A percentile compares a stretch with the other conserved stretches of the same genome.
Conservation (phyloP, 2,329 filamentous ascomycete species). For the Verticillium tricorpus region DNA sequence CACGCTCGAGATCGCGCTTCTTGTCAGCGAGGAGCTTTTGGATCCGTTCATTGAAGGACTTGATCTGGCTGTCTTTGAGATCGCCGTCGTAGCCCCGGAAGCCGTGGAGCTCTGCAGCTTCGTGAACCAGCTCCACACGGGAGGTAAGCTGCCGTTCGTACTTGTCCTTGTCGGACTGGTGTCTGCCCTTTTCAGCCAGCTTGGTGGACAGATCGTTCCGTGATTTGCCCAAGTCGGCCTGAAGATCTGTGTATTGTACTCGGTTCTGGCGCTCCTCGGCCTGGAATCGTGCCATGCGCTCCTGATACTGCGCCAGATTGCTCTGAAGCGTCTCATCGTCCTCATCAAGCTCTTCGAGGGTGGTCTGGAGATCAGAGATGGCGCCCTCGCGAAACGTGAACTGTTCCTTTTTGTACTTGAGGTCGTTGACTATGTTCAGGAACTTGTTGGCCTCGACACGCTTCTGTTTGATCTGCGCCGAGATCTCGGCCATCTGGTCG, state of each 20-base stretch:
- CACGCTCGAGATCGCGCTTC: slow-evolving; percentile 69
- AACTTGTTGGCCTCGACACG: slow-evolving; percentile 71
- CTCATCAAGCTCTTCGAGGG: slow-evolving; percentile 73
- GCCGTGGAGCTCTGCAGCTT: slow-evolving; percentile 69
- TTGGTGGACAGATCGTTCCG: slow-evolving; percentile 46
- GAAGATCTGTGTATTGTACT: slow-evolving; percentile 62
- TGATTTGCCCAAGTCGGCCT: slow-evolving; percentile 37
- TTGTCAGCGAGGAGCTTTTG: slow-evolving; percentile 73
- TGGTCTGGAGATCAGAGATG: slow-evolving; percentile 63
- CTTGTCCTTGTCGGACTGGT: slow-evolving; percentile 80
- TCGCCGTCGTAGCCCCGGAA: slow-evolving; percentile 83
- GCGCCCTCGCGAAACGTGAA: slow-evolving; percentile 65
- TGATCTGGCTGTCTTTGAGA: slow-evolving; percentile 67
- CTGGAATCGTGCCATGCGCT: slow-evolving; percentile 62
- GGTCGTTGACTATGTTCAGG: slow-evolving; percentile 66
- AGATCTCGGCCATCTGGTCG: slow-evolving; percentile 56
- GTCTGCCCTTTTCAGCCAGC: slow-evolving; percentile 66
- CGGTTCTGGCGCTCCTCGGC: slow-evolving; percentile 60
- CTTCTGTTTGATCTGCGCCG: slow-evolving; percentile 56
- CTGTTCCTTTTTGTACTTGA: slow-evolving; percentile 73
- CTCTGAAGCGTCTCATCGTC: slow-evolving; percentile 70
- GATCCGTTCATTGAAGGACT: slow-evolving; percentile 73
- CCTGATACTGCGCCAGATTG: slow-evolving; percentile 72
- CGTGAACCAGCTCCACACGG: slow-evolving; percentile 70
- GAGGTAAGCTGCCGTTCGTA: slow-evolving; percentile 74